Conservation (phyloP, 2,329 filamentous ascomycete genomes). For the Trichoderma sp. region DNA sequence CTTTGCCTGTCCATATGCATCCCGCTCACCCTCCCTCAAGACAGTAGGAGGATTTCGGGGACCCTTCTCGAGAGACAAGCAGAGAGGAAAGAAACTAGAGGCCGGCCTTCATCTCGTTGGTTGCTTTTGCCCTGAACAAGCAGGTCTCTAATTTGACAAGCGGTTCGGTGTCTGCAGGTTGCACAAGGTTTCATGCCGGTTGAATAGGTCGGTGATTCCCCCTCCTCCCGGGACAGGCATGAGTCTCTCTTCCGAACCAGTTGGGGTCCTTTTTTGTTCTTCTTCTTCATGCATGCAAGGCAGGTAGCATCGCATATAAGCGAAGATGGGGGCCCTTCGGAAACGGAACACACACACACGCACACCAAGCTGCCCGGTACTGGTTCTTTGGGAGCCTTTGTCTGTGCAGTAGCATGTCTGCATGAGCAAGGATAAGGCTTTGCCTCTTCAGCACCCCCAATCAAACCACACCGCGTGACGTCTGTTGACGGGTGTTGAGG, state of each 20-base stretch:
- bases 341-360: background rate
- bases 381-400: background rate
- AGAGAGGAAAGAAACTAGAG: background rate
- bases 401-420: background rate
- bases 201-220: background rate
- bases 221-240: background rate
- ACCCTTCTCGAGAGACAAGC: background rate
- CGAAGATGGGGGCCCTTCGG: background rate
- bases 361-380: no score
- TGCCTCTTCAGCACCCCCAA: background rate
- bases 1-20: background rate
- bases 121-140: background rate
- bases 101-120: background rate
- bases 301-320: background rate
- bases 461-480: background rate
- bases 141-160: background rate
- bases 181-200: conserved; percentile 10
- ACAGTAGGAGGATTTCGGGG: conserved; percentile 1
- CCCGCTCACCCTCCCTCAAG: background rate
- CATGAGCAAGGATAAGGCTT: background rate
- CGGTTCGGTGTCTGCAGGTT: conserved; percentile 6
- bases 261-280: background rate
- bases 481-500: background rate
- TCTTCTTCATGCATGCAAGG: background rate
- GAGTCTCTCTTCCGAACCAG: background rate